Evolutionary conservation across 2,329 filamentous ascomycete genomes (phyloP).

Genomic region (Cytospora piceae): DNA sequence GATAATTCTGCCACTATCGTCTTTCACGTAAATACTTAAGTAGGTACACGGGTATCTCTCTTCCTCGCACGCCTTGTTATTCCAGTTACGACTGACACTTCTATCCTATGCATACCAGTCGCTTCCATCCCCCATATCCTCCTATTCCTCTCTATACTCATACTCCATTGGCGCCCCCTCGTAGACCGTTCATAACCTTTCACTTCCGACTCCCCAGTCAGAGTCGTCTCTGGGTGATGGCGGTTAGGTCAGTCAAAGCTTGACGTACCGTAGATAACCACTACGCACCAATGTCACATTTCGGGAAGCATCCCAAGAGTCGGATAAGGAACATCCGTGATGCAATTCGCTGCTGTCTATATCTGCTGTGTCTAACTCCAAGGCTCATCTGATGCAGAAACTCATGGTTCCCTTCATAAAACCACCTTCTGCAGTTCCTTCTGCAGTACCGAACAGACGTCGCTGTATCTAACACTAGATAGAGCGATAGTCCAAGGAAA

Average conservation of each 20-base stretch:
- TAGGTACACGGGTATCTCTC: no score
- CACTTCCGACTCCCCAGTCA: not conserved
- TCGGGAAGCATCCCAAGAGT: not conserved
- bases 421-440: not conserved
- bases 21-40: no score
- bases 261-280: not conserved
- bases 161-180: no score
- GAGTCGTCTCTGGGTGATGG: not conserved
- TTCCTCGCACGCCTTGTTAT: no score
- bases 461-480: not conserved
- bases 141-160: not conserved
- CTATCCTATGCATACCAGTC: not conserved
- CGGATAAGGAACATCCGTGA: not conserved
- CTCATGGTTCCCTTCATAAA: not conserved
- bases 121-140: not conserved
- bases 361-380: not conserved
- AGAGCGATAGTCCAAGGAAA: no score
- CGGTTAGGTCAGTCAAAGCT: not conserved
- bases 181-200: not conserved
- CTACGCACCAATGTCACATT: not conserved
- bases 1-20: not conserved
- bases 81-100: not conserved
- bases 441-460: not conserved
- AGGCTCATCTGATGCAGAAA: not conserved
- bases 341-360: not conserved